Evolutionary conservation across 371 early-diverging fungal genomes (phyloP), one percentile per base, ranked within the genome.

Genomic region (Mortierella sp.): DNA sequence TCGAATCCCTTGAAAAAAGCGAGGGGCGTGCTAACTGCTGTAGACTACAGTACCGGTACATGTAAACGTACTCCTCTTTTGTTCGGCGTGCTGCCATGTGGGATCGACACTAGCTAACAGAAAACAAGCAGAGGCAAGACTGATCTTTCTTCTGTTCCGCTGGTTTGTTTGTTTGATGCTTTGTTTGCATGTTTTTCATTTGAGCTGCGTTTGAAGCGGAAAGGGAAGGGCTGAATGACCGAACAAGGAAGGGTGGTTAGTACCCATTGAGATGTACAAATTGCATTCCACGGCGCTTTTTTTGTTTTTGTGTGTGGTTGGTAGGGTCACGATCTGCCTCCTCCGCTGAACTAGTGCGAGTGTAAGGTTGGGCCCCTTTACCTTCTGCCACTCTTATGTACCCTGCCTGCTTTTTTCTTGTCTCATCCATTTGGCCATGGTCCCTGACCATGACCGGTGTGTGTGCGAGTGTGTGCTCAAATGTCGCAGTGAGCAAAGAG

Each of bases 11-110:
- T 58, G 58, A 31, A 63, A 60, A 6, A 19, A 63, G 8, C 2
- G 26, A 24, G 28, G 14, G 11, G 58, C 58, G 26, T 28, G 28
- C 58, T 28, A 60, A n/a, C n/a, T n/a, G n/a, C n/a, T n/a, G n/a
- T n/a, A n/a, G n/a, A n/a, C n/a, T n/a, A n/a, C n/a, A n/a, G n/a
- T n/a, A n/a, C n/a, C n/a, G n/a, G n/a, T n/a, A n/a, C n/a, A n/a
- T 55, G 55, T 55, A 55, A 3, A 55, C 24, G 0, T 68, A 24
- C 42, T 24, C 21, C 38, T 2, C 21, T 28, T 16, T 34, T 38
- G 11, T 42, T 68, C 68, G 68, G 68, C 44, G 24, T 42, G 68
- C 38, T 42, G 68, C 68, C 68, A 68, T 68, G 68, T 68, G 68
- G 68, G 68, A 68, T 68, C 68, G 68, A 42, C 68, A 42, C 68